Evolutionary conservation across 345 rosid genomes (phyloP), one percentile per base, ranked within the genome.

Genomic region (Ricinus communis): DNA sequence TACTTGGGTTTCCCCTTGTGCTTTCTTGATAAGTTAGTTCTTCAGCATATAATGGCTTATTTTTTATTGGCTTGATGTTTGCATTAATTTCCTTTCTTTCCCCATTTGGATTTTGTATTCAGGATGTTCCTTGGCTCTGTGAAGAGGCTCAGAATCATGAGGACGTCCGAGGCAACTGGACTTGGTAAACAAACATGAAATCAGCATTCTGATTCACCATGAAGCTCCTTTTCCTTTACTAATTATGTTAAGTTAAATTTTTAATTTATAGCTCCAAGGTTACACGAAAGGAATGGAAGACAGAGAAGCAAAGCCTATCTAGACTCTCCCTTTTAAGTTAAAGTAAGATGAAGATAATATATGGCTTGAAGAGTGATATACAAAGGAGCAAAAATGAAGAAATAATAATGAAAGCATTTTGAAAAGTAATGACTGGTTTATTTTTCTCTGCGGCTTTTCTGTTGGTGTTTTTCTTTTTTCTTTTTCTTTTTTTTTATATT

Each of bases 131-230:
- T 86, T 54, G 65, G 70, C 70, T 87, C 91, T 1, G 97, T 92
- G 75, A 92, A 77, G 84, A 89, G 97, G 87, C 96, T 95, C 64
- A 76, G 93, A 81, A 90, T 95, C 79, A 90, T 87, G 93, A 85
- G 89, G 84, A 85, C 81, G 54, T 82, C 87, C 8, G 97, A 90
- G 54, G 95, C 97, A 46, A 91, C 85, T 66, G 95, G 97, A 75
- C 77, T 86, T 38, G 89, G 92, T 80, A 83, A 64, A 69, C 47
- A 78, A 51, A 33, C 67, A 45, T 76, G 71, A 58, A 15, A 43
- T 8, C 11, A 68, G 70, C 38, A 18, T 24, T 61, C 24, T 45
- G 40, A 43, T 72, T 77, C 57, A 68, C 65, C 52, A 1, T 56
- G 73, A 66, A 38, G 5, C 43, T 62, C 69, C 68, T 46, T 54